Evolutionary conservation across 257 asterid genomes (phyloP), one percentile per base, ranked within the genome.

Genomic region (Rehmannia glutinosa): DNA sequence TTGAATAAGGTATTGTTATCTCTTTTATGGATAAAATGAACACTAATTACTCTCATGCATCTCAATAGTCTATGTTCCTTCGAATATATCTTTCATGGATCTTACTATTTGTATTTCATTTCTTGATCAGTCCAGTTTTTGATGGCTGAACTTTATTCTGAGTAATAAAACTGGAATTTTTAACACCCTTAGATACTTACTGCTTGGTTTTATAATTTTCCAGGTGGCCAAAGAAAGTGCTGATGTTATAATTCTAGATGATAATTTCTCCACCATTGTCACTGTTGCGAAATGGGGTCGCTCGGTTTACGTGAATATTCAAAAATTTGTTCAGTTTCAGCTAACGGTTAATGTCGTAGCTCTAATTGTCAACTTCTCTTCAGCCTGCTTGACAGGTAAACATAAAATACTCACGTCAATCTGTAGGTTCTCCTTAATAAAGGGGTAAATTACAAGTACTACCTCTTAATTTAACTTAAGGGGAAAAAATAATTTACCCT

Each of bases 171-270:
- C 51, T 54, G 24, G 33, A 68, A 25, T 9, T 51, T 3, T 24
- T 36, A 28, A 25, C 13, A 15, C 24, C 12, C 61, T 23, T 52
- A n/a, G 33, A 17, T 64, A 21, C 62, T 64, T 39, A 15, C 69
- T 58, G 21, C 21, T 25, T 42, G 70, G 25, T n/a, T 50, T 41
- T 59, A 8, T 69, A 66, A 49, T 33, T 32, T 66, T 50, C 62
- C 84, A 92, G 98, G 97, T 93, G 75, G 98, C 98, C 42, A 93
- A 93, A 83, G 98, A 93, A 87, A 93, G 97, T 64, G 96, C 98
- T 33, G 98, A 93, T 64, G 96, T 90, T 66, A 87, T 93, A 67
- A 93, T 93, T 74, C 83, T 93, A 67, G 98, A 93, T 25, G 98
- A 90, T 65, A 90, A 93, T 69, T 93, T 93, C 84, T 90, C 98